These are phyloP conservation scores for Abelmoschus esculentus DNA, from an alignment of 345 rosid species.

Conservation along the genomic window DNA sequence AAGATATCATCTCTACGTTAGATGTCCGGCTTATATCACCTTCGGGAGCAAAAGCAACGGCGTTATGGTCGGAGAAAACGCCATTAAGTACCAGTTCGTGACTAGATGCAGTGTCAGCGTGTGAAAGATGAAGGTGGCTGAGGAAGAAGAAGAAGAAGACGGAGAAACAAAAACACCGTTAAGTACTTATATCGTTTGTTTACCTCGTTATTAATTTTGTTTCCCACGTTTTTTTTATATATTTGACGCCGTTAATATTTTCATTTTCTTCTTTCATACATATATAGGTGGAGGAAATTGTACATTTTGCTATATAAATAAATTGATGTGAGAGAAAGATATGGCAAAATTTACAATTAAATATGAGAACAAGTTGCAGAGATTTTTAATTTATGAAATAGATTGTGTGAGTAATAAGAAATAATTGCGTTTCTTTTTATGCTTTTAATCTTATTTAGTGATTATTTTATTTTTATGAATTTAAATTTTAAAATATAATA, in stretches of 20 bases:
- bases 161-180: background rate
- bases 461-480: too few species aligned
- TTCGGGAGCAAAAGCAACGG: background rate
- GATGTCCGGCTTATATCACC: constrained; percentile 25
- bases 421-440: too few species aligned
- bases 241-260: background rate
- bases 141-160: background rate
- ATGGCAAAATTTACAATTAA: constrained; percentile 13
- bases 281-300: background rate
- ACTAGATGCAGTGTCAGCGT: constrained; percentile 3
- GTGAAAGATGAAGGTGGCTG: background rate
- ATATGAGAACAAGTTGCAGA: background rate
- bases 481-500: too few species aligned
- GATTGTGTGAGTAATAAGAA: background rate
- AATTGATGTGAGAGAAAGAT: background rate
- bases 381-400: background rate
- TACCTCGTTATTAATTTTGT: background rate
- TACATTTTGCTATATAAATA: constrained; percentile 16
- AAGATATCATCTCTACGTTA: constrained; percentile 50
- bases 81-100: background rate
- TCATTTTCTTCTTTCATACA: background rate
- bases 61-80: background rate
- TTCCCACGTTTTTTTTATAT: background rate
- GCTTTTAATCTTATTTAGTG: too few species aligned
- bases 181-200: constrained; percentile 10